Conservation (phyloP, 192 early-diverging fungal species). For the Phycomyces blakesleeanus region DNA sequence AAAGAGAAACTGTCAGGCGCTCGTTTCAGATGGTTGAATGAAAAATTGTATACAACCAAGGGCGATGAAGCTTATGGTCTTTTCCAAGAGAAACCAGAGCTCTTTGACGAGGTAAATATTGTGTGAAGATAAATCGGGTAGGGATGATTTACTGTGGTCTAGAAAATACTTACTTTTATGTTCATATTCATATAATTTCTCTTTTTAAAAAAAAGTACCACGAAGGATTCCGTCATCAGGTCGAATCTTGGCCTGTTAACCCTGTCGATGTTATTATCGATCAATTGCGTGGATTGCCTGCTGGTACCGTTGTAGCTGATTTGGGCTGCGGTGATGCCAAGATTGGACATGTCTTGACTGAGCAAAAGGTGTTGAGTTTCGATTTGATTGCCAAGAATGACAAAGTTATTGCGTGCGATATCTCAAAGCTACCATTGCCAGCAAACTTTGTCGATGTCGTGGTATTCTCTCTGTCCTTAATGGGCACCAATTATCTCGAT, state of each 20-base stretch:
- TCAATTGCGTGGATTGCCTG: conserved; percentile 51
- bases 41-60: conserved; percentile 86
- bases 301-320: conserved; percentile 73
- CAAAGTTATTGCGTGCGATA: conserved; percentile 87
- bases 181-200: no score
- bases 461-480: conserved; percentile 91
- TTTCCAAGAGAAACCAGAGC: conserved; percentile 77
- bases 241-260: conserved; percentile 89
- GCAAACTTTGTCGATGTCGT: conserved; percentile 70
- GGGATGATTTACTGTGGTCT: no score
- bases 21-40: conserved; percentile 90
- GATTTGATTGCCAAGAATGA: conserved; percentile 82
- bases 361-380: conserved; percentile 77
- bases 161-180: no score
- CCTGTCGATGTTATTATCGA: conserved; percentile 85
- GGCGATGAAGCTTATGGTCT: conserved; percentile 70
- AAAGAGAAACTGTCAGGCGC: conserved; percentile 66
- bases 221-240: conserved; percentile 87
- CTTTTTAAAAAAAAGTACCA: conserved; percentile 63
- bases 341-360: conserved; percentile 65
- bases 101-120: conserved; percentile 77
- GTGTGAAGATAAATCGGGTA: not conserved
- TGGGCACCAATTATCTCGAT: conserved; percentile 94
- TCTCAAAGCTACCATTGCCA: conserved; percentile 76
- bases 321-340: conserved; percentile 96